Percentiles rank a stretch among this genome's conserved stretches.
Conservation (phyloP, 2,329 filamentous ascomycete genomes). For the Exophiala alcalophila region DNA sequence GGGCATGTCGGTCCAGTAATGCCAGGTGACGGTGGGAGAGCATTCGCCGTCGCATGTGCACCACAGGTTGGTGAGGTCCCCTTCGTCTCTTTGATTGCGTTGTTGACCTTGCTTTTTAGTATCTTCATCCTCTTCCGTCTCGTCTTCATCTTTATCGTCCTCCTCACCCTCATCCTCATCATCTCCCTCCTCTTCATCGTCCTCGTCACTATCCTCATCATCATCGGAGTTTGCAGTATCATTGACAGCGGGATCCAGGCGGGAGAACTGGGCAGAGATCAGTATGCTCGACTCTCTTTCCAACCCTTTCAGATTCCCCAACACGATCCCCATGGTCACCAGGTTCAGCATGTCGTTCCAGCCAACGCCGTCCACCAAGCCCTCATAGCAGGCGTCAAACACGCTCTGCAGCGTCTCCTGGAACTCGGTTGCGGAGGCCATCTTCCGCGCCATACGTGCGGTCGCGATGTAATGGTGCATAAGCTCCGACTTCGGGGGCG, state of each 20-base stretch:
- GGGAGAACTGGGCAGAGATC: constrained; percentile 3
- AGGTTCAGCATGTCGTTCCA: constrained; percentile 8
- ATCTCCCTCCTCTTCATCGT: background rate
- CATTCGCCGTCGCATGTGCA: constrained; percentile 5
- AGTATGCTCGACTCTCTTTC: constrained; percentile 7
- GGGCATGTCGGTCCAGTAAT: constrained; percentile 1
- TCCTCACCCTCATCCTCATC: background rate
- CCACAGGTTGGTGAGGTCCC: constrained; percentile 1
- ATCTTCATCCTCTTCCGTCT: background rate
- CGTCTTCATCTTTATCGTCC: background rate
- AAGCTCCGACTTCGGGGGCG: constrained; percentile 5
- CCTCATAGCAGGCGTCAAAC: constrained; percentile 2
- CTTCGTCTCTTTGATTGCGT: constrained; percentile 1
- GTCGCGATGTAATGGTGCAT: constrained; percentile 1
- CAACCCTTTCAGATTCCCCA: background rate
- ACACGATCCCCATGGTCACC: background rate
- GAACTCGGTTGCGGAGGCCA: constrained; percentile 3
- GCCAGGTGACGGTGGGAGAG: background rate
- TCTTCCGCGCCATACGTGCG: constrained; percentile 5
- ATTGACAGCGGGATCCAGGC: constrained; percentile 1
- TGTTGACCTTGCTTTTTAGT: background rate
- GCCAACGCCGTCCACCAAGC: constrained; percentile 2
- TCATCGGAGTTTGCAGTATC: background rate
- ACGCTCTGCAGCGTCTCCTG: background rate
- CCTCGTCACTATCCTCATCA: background rate